Evolutionary conservation across 1,284 basidiomycete genomes (phyloP).

Genomic region (Pseudozyma tsukubaensis): DNA sequence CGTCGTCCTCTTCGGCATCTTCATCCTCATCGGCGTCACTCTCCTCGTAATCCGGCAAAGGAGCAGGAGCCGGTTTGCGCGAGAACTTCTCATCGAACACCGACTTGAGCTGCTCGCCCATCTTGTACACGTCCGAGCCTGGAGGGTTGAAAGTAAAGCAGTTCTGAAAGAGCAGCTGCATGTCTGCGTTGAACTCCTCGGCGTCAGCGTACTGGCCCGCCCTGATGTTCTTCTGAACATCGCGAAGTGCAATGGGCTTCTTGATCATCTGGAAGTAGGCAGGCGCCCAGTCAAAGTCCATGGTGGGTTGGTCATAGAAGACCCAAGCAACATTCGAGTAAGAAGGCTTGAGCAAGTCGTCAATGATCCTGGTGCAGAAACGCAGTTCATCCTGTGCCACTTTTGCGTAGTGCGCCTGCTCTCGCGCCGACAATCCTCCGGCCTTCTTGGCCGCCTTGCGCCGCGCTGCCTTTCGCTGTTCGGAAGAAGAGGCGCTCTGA

Average conservation of each 20-base stretch:
- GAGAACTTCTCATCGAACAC: conserved; percentile 93
- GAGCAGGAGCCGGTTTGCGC: conserved; percentile 74
- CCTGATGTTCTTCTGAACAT: conserved; percentile 77
- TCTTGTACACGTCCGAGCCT: conserved; percentile 83
- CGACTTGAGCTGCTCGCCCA: conserved; percentile 74
- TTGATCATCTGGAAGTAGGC: conserved; percentile 90
- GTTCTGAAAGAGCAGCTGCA: conserved; percentile 92
- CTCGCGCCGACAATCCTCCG: conserved; percentile 52
- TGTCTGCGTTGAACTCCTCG: conserved; percentile 85
- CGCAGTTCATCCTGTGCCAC: conserved; percentile 83
- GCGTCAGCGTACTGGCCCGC: conserved; percentile 80
- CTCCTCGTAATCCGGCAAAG: conserved; percentile 64
- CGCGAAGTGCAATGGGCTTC: conserved; percentile 83
- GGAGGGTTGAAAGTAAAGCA: conserved; percentile 92
- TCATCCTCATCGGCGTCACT: conserved; percentile 70
- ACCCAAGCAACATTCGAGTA: conserved; percentile 80
- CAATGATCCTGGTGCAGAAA: conserved; percentile 81
- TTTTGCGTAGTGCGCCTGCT: conserved; percentile 75
- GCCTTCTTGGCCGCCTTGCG: conserved; percentile 52
- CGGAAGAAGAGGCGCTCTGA: conserved; percentile 46
- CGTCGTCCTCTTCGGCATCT: conserved; percentile 59
- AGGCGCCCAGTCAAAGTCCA: conserved; percentile 80
- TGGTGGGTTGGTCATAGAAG: conserved; percentile 93
- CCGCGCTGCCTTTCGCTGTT: conserved; percentile 41
- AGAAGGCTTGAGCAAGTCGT: conserved; percentile 81